Conservation (phyloP, 257 asterid genomes). For the Cruciata laevipes region DNA sequence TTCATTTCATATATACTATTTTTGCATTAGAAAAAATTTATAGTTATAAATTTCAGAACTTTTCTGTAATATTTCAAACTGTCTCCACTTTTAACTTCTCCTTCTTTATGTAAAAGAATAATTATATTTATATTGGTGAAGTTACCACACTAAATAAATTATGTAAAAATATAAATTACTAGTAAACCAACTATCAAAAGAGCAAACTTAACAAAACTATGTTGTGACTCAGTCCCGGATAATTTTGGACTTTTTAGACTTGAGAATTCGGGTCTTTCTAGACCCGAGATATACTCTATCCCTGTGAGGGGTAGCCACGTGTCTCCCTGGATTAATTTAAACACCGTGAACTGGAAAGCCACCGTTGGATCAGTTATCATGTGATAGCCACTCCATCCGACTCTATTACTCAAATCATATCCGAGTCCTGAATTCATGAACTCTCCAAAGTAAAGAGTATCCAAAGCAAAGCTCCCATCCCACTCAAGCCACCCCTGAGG, state of each 20-base stretch:
- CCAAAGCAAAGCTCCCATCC: slow-evolving; percentile 35
- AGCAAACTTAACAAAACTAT: not conserved
- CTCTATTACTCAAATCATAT: slow-evolving; percentile 31
- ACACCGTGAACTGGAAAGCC: slow-evolving; percentile 38
- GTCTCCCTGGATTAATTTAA: slow-evolving; percentile 42
- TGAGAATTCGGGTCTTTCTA: not conserved
- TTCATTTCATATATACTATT: too few relatives aligned
- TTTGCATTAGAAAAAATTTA: too few relatives aligned
- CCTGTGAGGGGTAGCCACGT: slow-evolving; percentile 37
- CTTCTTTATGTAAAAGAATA: too few relatives aligned
- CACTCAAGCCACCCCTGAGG: slow-evolving; percentile 62
- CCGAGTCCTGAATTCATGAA: slow-evolving; percentile 49
- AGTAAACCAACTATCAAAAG: not conserved
- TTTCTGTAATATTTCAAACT: too few relatives aligned
- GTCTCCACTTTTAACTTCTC: too few relatives aligned
- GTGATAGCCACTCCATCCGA: slow-evolving; percentile 52
- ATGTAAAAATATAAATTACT: not conserved
- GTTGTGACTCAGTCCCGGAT: not conserved
- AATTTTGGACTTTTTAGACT: not conserved
- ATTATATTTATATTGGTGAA: not conserved
- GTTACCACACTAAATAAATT: not conserved
- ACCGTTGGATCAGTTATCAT: slow-evolving; percentile 27
- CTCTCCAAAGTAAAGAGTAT: slow-evolving; percentile 44
- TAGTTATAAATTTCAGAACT: too few relatives aligned
- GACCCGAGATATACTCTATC: not conserved